These are phyloP conservation scores for Leccinum rimulosum DNA, from an alignment of 768 basidiomycete species.

Conservation along the genomic window DNA sequence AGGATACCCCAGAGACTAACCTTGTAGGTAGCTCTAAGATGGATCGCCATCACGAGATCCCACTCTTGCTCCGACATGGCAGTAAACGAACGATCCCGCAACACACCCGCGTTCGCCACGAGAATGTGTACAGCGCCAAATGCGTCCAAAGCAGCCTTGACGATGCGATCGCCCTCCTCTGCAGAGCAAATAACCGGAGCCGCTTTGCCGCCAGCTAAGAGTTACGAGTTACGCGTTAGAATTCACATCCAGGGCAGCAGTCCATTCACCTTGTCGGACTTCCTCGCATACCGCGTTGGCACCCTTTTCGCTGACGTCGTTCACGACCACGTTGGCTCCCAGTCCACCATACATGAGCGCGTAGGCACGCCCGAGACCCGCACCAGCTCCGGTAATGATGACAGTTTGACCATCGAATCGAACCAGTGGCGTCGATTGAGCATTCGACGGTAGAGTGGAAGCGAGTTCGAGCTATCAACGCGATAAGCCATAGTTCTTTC, in stretches of 20 bases:
- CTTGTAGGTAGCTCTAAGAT: constrained; percentile 91
- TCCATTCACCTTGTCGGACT: constrained; percentile 63
- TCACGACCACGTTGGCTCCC: constrained; percentile 96
- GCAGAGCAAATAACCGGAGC: constrained; percentile 79
- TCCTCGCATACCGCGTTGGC: constrained; percentile 87
- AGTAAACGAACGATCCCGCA: constrained; percentile 90
- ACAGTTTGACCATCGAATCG: constrained; percentile 88
- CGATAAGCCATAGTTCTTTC: not conserved
- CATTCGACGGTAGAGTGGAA: constrained; percentile 61
- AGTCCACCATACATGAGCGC: constrained; percentile 88
- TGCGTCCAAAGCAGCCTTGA: constrained; percentile 79
- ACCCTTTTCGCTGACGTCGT: constrained; percentile 87
- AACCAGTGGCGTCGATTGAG: constrained; percentile 65
- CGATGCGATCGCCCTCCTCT: constrained; percentile 89
- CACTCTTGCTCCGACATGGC: constrained; percentile 91
- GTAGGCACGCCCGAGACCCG: constrained; percentile 89
- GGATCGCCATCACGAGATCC: constrained; percentile 88
- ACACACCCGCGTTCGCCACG: constrained; percentile 89
- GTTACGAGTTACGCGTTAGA: not conserved
- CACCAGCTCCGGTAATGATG: constrained; percentile 93
- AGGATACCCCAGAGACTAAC: constrained; percentile 33
- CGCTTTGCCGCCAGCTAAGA: constrained; percentile 84
- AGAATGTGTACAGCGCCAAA: constrained; percentile 89
- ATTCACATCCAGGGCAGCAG: not conserved
- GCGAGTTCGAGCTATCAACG: constrained; percentile 57